A percentile compares a stretch with the other conserved stretches of the same genome.
phyloP scores from a whole-genome alignment of 331 rosid genomes.

The Quercus tomentella region DNA sequence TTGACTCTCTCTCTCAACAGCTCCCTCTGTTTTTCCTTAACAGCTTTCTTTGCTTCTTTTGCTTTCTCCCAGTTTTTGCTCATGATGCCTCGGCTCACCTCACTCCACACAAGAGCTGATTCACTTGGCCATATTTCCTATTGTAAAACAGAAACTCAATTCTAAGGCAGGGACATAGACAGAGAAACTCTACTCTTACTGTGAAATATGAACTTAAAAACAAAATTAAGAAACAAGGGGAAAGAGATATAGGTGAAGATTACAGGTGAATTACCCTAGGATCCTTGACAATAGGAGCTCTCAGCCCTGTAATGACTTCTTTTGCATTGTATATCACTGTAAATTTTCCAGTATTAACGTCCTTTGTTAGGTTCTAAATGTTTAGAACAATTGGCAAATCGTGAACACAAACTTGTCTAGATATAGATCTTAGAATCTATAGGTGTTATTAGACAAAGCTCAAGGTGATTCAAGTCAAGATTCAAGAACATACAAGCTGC shows the following conservation, averaged over 20 bases:
- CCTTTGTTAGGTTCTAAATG: no score
- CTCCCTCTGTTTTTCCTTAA: constrained; percentile 74
- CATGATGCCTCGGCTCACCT: constrained; percentile 62
- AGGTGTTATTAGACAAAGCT: no score
- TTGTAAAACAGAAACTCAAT: constrained; percentile 8
- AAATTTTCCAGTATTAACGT: constrained; percentile 37
- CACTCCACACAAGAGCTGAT: constrained; percentile 79
- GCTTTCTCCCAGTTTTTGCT: constrained; percentile 80
- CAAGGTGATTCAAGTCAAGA: no score
- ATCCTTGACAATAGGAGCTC: constrained; percentile 53
- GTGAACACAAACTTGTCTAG: no score
- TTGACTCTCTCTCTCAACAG: constrained; percentile 40
- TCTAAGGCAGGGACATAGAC: constrained; percentile 5
- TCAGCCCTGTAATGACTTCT: constrained; percentile 67
- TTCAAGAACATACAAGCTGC: no score
- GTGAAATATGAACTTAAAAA: background rate
- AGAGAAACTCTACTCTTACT: background rate
- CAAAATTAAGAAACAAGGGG: background rate
- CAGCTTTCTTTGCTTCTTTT: constrained; percentile 57
- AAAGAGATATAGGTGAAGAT: background rate
- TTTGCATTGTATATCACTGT: constrained; percentile 69
- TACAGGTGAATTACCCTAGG: constrained; percentile 38
- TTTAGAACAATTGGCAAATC: no score
- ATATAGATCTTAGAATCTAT: no score
- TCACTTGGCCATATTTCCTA: constrained; percentile 73